These are phyloP conservation scores for Marasmius oreades DNA, from an alignment of 1,284 basidiomycete genomes.

Conservation along the genomic window DNA sequence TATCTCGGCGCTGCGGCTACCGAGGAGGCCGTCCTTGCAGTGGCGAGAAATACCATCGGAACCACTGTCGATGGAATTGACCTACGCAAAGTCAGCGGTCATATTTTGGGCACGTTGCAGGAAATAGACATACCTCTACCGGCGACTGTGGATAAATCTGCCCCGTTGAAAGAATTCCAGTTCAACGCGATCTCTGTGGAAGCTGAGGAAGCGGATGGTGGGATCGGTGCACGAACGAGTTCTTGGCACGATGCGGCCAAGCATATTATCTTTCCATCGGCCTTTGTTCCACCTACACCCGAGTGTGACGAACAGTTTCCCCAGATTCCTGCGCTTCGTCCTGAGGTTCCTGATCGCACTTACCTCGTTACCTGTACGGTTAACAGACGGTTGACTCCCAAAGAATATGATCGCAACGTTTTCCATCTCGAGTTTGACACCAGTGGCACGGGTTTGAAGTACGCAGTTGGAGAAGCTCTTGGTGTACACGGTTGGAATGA, in stretches of 20 bases:
- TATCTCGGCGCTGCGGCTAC: slow-evolving; percentile 65
- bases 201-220: slow-evolving; percentile 47
- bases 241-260: slow-evolving; percentile 89
- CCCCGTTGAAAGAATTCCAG: slow-evolving; percentile 54
- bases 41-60: slow-evolving; percentile 43
- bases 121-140: slow-evolving; percentile 40
- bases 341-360: slow-evolving; percentile 87
- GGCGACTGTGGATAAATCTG: slow-evolving; percentile 20
- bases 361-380: slow-evolving; percentile 93
- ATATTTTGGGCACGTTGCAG: slow-evolving; percentile 57
- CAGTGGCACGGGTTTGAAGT: slow-evolving; percentile 88
- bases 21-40: slow-evolving; percentile 46
- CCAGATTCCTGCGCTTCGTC: slow-evolving; percentile 71
- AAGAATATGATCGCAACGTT: slow-evolving; percentile 96
- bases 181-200: slow-evolving; percentile 70
- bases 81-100: slow-evolving; percentile 43
- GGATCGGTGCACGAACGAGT: slow-evolving; percentile 57
- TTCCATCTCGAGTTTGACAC: slow-evolving; percentile 99
- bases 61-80: slow-evolving; percentile 39
- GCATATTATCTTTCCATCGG: slow-evolving; percentile 84
- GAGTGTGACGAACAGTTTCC: slow-evolving; percentile 43
- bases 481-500: slow-evolving; percentile 99
- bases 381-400: slow-evolving; percentile 91
- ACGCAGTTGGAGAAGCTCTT: slow-evolving; percentile 94
- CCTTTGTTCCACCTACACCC: slow-evolving; percentile 55